Base-by-base conservation (phyloP, 495 filamentous ascomycete species). In the Xylaria cubensis region DNA sequence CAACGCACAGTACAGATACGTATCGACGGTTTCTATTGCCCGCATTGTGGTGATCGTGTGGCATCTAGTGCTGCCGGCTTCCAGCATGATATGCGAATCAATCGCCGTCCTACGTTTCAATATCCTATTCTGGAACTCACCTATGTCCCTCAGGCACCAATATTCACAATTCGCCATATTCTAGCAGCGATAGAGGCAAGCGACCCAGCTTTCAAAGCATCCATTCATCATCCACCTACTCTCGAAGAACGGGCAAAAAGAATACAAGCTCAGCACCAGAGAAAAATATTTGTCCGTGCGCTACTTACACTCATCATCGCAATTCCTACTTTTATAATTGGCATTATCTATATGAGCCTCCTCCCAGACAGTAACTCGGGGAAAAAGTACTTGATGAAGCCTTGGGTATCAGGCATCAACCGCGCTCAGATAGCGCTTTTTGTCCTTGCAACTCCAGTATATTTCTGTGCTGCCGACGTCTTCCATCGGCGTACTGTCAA, bases 341-440 rank as follows among this genome's bases (percentile, higher is more conserved):
- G 95, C 1, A 92, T 98, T 73, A 89, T 98, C 5, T 97, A 91
- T 82, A 98, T 97, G 95, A 92, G 85, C 64, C 87, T 98, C 0
- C 88, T 97, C 0, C 83, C 91, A 0, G 74, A 84, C 1, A 75
- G 84, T 12, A 88, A 94, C 72, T 39, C 78, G 0, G 82, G 82
- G 19, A 88, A 90, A 51, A 77, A 79, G 61, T 94, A 87, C 75
- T 78, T 98, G 44, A 93, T 93, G 86, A 74, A 87, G 62, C 87
- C 89, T 3, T 93, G 92, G 91, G 86, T 83, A 13, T 92, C 93
- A 3, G 89, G 90, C 67, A 92, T 94, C 71, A 90, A 87, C 67
- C 91, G 94, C 32, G 88, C 90, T 2, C 91, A 96, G 78, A 94
- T 95, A 88, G 88, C 93, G 7, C 87, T 97, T 0, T 93, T 97